phyloP scores from a whole-genome alignment of 31 red algal genomes.

The Asparagopsis taxiformis region DNA sequence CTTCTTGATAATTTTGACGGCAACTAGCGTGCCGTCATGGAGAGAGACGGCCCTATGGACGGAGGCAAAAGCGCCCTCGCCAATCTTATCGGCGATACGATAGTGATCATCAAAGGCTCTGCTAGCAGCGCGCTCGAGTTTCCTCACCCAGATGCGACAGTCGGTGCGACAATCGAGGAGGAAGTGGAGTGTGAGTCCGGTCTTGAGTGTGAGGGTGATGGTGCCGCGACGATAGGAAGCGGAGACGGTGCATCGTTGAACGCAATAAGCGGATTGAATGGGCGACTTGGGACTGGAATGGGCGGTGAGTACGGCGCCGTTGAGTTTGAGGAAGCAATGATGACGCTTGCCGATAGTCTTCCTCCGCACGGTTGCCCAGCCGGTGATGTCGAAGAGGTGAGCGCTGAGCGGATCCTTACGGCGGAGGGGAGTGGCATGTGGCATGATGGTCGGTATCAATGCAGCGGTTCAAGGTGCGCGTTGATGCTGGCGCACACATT shows the following conservation, averaged over 20 bases:
- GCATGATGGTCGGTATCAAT: too few relatives aligned
- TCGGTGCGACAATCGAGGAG: not conserved
- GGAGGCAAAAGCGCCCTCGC: constrained; percentile 23
- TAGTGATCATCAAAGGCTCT: not conserved
- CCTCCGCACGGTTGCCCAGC: not conserved
- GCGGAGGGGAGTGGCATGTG: not conserved
- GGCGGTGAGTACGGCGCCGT: not conserved
- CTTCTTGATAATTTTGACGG: constrained; percentile 24
- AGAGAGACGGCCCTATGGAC: constrained; percentile 2
- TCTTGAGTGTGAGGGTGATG: not conserved
- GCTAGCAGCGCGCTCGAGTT: not conserved
- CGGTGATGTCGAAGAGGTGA: not conserved
- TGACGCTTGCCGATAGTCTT: not conserved
- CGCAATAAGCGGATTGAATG: not conserved
- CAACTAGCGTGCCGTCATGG: not conserved
- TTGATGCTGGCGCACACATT: too few relatives aligned
- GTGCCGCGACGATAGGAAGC: not conserved
- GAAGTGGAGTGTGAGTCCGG: not conserved
- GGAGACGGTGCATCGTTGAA: constrained; percentile 5
- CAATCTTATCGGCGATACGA: constrained; percentile 7
- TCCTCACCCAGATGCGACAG: not conserved
- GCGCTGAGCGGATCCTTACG: not conserved
- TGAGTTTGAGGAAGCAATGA: not conserved
- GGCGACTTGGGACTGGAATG: not conserved
- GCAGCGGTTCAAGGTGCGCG: too few relatives aligned